Percentiles rank a stretch among this genome's conserved stretches.
phyloP scores from a whole-genome alignment of 2,329 filamentous ascomycete species.

The Aciculosporium take region DNA sequence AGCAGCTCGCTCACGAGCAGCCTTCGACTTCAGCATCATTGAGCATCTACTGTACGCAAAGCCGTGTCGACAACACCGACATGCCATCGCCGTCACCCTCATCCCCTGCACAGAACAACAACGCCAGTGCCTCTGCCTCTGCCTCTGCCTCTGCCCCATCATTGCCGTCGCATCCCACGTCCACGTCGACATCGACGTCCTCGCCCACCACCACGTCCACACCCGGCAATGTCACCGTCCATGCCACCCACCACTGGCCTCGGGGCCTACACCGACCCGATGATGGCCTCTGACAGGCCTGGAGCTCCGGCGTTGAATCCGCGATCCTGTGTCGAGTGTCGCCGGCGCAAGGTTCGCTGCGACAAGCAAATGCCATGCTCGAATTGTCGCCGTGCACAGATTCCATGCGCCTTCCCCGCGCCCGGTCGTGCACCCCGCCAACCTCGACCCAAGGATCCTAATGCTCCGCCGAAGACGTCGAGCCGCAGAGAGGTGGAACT shows the following conservation, averaged over 20 bases:
- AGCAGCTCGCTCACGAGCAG: background rate
- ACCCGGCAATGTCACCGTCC: conserved; percentile 23
- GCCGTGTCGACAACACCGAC: conserved; percentile 11
- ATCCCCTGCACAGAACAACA: conserved; percentile 12
- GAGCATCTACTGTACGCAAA: background rate
- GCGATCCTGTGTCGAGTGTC: conserved; percentile 35
- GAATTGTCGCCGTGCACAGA: conserved; percentile 57
- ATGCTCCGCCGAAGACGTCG: conserved; percentile 43
- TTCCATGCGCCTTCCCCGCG: conserved; percentile 60
- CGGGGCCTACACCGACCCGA: conserved; percentile 23
- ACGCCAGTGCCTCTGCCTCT: conserved; percentile 5
- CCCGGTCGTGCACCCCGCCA: conserved; percentile 59
- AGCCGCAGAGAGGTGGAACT: conserved; percentile 54
- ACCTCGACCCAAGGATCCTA: conserved; percentile 48
- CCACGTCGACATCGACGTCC: conserved; percentile 13
- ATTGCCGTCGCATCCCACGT: conserved; percentile 7
- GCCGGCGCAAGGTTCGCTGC: conserved; percentile 56
- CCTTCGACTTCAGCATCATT: conserved; percentile 14
- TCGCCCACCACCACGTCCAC: conserved; percentile 8
- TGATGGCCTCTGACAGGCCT: conserved; percentile 19
- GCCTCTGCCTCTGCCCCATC: no score
- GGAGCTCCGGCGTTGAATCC: conserved; percentile 27
- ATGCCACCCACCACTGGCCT: conserved; percentile 27
- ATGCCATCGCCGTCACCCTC: conserved; percentile 11
- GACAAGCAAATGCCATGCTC: conserved; percentile 65